phyloP scores from a whole-genome alignment of 108 stramenopile species.

The Skeletonema grethae region DNA sequence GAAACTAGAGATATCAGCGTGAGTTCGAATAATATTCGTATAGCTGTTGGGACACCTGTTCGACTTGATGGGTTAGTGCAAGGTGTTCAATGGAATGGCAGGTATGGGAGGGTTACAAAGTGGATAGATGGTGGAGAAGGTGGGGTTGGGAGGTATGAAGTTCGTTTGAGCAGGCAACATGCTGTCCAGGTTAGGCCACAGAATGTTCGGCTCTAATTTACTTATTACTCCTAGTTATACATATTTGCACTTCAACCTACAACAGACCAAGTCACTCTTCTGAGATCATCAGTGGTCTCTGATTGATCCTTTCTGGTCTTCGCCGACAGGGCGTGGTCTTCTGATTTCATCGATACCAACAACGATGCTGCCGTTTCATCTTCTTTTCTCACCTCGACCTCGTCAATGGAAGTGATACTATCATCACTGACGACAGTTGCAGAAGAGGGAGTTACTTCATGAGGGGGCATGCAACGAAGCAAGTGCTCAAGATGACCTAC shows the following conservation, averaged over 20 bases:
- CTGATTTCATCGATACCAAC: not conserved
- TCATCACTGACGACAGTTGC: not conserved
- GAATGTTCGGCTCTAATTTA: conserved; percentile 31
- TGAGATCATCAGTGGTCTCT: not conserved
- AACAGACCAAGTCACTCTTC: not conserved
- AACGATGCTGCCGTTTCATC: not conserved
- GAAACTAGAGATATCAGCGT: conserved; percentile 39
- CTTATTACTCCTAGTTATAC: no score
- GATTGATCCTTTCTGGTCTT: not conserved
- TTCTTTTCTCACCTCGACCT: not conserved
- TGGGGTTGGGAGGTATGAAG: conserved; percentile 30
- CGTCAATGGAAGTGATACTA: not conserved
- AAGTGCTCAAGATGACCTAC: conserved; percentile 40
- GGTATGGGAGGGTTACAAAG: conserved; percentile 20
- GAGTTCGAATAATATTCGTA: conserved; percentile 29
- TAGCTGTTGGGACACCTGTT: conserved; percentile 32
- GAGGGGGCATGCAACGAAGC: conserved; percentile 7
- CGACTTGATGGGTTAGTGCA: conserved; percentile 40
- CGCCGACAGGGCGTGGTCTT: not conserved
- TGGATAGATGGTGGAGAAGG: conserved; percentile 12
- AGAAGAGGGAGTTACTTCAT: not conserved
- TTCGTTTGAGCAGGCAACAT: conserved; percentile 20
- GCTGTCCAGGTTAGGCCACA: conserved; percentile 33
- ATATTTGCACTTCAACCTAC: not conserved
- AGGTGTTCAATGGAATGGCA: conserved; percentile 47